These are phyloP conservation scores for Tarenaya hassleriana DNA, from an alignment of 345 rosid genomes.

Conservation along the genomic window DNA sequence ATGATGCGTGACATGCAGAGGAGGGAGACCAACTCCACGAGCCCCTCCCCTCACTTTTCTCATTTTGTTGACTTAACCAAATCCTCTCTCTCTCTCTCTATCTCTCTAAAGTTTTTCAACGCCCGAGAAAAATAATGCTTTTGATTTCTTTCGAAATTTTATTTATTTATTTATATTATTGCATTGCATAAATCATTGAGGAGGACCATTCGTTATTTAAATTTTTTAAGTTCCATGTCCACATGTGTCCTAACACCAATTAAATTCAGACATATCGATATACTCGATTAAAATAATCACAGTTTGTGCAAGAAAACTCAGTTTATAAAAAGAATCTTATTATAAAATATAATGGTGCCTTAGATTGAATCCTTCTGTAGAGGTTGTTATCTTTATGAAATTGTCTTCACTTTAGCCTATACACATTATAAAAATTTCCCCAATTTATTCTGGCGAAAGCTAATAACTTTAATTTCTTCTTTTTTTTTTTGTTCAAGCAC, in stretches of 20 bases:
- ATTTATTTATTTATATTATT: constrained; percentile 4
- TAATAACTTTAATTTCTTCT: not conserved
- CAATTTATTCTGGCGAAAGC: not conserved
- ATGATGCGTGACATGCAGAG: constrained; percentile 20
- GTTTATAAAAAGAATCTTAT: too few species aligned
- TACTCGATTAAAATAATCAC: too few species aligned
- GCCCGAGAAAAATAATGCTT: constrained; percentile 24
- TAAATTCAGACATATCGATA: too few species aligned
- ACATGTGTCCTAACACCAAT: too few species aligned
- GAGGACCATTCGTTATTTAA: constrained; percentile 19
- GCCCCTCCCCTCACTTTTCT: constrained; percentile 2
- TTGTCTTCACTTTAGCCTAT: too few species aligned
- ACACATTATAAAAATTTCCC: too few species aligned
- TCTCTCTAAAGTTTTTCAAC: constrained; percentile 26
- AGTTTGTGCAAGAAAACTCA: too few species aligned
- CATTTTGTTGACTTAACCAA: constrained; percentile 24
- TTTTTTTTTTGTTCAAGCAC: too few species aligned
- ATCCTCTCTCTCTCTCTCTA: constrained; percentile 22
- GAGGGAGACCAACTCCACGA: constrained; percentile 27
- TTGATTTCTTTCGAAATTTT: constrained; percentile 20
- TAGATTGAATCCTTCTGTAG: too few species aligned
- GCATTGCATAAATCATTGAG: constrained; percentile 10
- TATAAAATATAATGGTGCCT: too few species aligned
- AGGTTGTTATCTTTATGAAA: too few species aligned
- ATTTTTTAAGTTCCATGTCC: not conserved